These are phyloP conservation scores for Boletus barrowsii DNA, from an alignment of 768 basidiomycete species.

Conservation along the genomic window DNA sequence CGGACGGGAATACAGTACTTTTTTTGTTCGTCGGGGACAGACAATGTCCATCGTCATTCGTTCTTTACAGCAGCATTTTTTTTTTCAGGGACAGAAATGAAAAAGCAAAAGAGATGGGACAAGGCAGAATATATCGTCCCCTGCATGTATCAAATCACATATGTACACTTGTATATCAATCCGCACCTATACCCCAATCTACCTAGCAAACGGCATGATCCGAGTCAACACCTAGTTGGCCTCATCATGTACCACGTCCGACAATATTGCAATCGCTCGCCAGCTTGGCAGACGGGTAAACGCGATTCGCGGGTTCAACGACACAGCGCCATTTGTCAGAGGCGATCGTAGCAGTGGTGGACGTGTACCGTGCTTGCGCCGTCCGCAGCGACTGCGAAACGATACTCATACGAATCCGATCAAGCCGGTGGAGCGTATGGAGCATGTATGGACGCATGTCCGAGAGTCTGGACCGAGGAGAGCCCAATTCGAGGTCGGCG, in stretches of 20 bases:
- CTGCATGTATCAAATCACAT: no score
- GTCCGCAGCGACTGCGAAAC: neutral
- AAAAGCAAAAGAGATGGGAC: no score
- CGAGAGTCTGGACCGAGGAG: slow-evolving; percentile 7
- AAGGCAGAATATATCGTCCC: no score
- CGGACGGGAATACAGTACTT: neutral
- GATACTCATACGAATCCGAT: slow-evolving; percentile 33
- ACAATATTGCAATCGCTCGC: slow-evolving; percentile 25
- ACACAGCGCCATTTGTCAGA: slow-evolving; percentile 36
- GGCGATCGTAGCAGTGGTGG: slow-evolving; percentile 40
- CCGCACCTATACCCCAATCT: neutral
- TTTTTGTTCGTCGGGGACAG: neutral
- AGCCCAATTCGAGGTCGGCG: slow-evolving; percentile 25
- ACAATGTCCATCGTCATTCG: neutral
- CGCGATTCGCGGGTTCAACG: slow-evolving; percentile 25
- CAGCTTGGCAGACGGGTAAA: slow-evolving; percentile 2
- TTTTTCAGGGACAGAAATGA: no score
- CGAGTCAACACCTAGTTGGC: slow-evolving; percentile 19
- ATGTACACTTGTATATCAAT: no score
- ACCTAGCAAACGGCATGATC: slow-evolving; percentile 9
- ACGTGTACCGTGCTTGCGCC: slow-evolving; percentile 2
- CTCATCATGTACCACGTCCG: slow-evolving; percentile 21
- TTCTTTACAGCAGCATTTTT: neutral
- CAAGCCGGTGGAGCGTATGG: slow-evolving; percentile 40
- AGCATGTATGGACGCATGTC: slow-evolving; percentile 34